Percentiles rank a stretch among this genome's conserved stretches.
Evolutionary conservation across 495 filamentous ascomycete genomes (phyloP).

Genomic region (Entonaema liquescens): DNA sequence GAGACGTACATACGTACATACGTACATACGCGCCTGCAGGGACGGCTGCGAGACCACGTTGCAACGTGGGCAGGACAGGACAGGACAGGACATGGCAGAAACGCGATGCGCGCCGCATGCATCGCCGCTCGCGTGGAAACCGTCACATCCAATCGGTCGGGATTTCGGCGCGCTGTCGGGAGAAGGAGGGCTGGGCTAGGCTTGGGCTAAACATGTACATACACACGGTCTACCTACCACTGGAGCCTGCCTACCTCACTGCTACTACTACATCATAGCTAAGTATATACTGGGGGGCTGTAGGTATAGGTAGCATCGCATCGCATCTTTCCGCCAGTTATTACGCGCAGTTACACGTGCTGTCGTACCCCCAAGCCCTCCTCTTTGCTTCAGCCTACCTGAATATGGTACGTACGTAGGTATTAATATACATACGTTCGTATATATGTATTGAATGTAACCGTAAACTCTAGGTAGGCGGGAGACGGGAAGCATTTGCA

Average conservation of each 20-base stretch:
- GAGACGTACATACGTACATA: conserved; percentile 21
- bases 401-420: neutral
- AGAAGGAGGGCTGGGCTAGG: neutral
- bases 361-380: conserved; percentile 19
- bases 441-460: neutral
- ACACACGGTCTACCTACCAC: no score
- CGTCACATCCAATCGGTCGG: conserved; percentile 37
- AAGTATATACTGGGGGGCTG: neutral
- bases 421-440: neutral
- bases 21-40: conserved; percentile 17
- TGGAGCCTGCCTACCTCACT: neutral
- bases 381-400: neutral
- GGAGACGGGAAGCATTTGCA: neutral
- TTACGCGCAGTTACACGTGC: conserved; percentile 41
- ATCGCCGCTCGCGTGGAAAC: conserved; percentile 31
- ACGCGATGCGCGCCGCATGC: conserved; percentile 9
- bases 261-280: no score
- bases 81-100: neutral
- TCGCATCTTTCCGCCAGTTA: conserved; percentile 18
- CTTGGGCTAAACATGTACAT: neutral
- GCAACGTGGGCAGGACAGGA: conserved; percentile 35
- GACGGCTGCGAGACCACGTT: conserved; percentile 39
- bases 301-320: conserved; percentile 25
- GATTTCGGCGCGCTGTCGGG: conserved; percentile 32
- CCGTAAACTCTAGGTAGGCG: neutral